Percentiles rank a stretch among this genome's conserved stretches.
These are phyloP conservation scores for Fomitopsis serialis DNA, from an alignment of 768 basidiomycete genomes.

Conservation along the genomic window DNA sequence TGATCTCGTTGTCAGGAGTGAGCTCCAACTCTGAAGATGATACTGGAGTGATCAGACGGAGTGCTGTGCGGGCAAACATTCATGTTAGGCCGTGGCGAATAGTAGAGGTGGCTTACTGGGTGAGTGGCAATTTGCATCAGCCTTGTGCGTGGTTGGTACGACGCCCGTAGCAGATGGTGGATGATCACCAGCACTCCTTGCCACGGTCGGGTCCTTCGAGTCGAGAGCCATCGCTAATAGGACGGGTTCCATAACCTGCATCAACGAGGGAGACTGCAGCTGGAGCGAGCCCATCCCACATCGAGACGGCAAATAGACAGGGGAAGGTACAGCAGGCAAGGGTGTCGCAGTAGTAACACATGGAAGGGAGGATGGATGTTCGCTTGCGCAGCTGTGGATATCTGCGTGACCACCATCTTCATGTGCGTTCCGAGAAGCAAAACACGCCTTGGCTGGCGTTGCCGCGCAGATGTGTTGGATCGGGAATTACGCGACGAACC, in stretches of 20 bases:
- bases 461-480: neutral
- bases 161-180: neutral
- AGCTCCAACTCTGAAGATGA: too few relatives aligned
- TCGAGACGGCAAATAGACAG: neutral
- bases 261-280: slow-evolving; percentile 12
- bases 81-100: neutral
- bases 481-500: slow-evolving; percentile 1
- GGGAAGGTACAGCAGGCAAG: neutral
- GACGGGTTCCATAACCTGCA: slow-evolving; percentile 20
- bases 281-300: neutral
- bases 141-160: too few relatives aligned
- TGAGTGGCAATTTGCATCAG: too few relatives aligned
- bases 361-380: slow-evolving; percentile 16
- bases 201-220: neutral
- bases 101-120: neutral
- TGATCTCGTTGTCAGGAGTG: too few relatives aligned
- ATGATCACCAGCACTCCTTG: neutral
- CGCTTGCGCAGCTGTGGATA: slow-evolving; percentile 15
- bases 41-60: too few relatives aligned
- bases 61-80: too few relatives aligned
- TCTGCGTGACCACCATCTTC: slow-evolving; percentile 7
- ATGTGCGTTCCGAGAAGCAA: slow-evolving; percentile 12
- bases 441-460: too few relatives aligned
- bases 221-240: slow-evolving; percentile 16
- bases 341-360: slow-evolving; percentile 6